A percentile compares a stretch with the other conserved stretches of the same genome.
Conservation (phyloP, 1,139 yeast genomes). For the Tardiomyces depauwii region DNA sequence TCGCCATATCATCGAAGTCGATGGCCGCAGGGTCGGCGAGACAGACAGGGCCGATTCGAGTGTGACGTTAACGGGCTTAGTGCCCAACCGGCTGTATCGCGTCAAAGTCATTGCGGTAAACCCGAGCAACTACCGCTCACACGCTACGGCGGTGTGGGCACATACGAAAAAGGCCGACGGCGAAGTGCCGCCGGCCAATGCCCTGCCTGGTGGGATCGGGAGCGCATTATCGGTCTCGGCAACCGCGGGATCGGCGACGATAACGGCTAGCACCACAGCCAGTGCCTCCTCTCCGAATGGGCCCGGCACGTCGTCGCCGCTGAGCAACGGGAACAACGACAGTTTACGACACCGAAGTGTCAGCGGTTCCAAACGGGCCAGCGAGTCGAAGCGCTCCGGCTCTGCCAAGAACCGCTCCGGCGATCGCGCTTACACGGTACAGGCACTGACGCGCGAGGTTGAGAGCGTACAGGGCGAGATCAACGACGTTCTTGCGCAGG, state of each 20-base stretch:
- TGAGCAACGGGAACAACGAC: not conserved
- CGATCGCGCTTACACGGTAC: constrained; percentile 30
- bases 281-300: not conserved
- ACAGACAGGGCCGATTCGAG: constrained; percentile 25
- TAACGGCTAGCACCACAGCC: not conserved
- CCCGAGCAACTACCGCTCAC: constrained; percentile 23
- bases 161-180: constrained; percentile 15
- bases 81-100: constrained; percentile 39
- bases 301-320: not conserved
- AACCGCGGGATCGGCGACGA: not conserved
- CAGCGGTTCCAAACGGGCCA: not conserved
- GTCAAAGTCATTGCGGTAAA: constrained; percentile 45
- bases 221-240: not conserved
- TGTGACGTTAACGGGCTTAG: constrained; percentile 32
- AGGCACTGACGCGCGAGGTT: constrained; percentile 37
- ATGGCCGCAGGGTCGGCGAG: constrained; percentile 35
- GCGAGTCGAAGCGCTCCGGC: not conserved
- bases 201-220: not conserved
- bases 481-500: constrained; percentile 31
- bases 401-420: not conserved
- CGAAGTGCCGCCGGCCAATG: constrained; percentile 10
- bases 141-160: constrained; percentile 17
- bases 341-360: not conserved
- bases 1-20: constrained; percentile 35
- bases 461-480: constrained; percentile 41